Base-by-base conservation (phyloP, 2,329 filamentous ascomycete genomes). In the Chlorencoelia australis region DNA sequence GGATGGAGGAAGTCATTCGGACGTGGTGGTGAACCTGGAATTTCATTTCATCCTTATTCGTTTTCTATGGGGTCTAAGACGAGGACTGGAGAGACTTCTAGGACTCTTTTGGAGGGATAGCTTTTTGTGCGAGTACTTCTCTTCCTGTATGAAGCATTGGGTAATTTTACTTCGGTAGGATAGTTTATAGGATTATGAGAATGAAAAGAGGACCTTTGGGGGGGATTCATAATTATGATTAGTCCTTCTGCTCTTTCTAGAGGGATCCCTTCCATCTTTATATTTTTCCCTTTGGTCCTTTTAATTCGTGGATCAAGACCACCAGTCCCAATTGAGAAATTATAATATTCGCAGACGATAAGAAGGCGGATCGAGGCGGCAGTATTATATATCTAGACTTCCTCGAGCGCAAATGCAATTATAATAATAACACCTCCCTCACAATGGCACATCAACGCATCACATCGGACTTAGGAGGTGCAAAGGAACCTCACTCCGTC, bases 401-500 rank as follows among this genome's bases (percentile, higher is more conserved):
- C n/a, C n/a, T n/a, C n/a, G n/a, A n/a, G n/a, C n/a, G n/a, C n/a
- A 16, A 15, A 11, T 16, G 7, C 8, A 6, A 31, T 20, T 9
- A 31, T 28, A 14, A 15, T 20, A 15, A 8, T 6, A 8, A 16
- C 16, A 35, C 4, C 5, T 9, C 3, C n/a, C 3, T 11, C 16
- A 39, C 41, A 17, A 57, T 57, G 54, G 47, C 54, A 41, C 55
- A 54, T 43, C 50, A 54, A 49, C 51, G 56, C 35, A 45, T 31
- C 17, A 42, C 26, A 3, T 52, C 53, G 25, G 47, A 43, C 15
- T 34, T 48, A 24, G 55, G 57, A 38, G 40, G 46, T 4, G 59
- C 70, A 42, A 85, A 85, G 59, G 83, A 88, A 60, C 81, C 82
- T 24, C 82, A 88, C 60, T 75, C 79, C 14, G 74, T 88, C 30